Evolutionary conservation across 495 filamentous ascomycete species (phyloP).

Genomic region (Lepidopterella palustris): DNA sequence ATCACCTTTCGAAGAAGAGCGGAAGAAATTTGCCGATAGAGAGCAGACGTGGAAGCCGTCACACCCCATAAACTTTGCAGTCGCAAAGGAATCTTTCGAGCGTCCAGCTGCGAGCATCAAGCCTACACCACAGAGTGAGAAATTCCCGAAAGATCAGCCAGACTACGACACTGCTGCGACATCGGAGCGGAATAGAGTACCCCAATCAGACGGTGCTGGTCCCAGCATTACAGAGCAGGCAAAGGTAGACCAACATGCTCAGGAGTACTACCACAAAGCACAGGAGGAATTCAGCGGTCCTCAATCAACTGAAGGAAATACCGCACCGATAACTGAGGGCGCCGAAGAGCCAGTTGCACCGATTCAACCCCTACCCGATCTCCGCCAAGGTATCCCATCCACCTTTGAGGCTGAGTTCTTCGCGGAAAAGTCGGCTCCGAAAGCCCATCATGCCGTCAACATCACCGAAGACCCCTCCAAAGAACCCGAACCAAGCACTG

Average conservation of each 20-base stretch:
- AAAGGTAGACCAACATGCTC: background rate
- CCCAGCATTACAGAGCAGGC: constrained; percentile 2
- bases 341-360: constrained; percentile 37
- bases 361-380: constrained; percentile 65
- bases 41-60: constrained; percentile 21
- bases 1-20: constrained; percentile 35
- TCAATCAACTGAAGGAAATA: constrained; percentile 10
- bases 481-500: constrained; percentile 6
- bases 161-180: constrained; percentile 15
- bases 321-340: constrained; percentile 10
- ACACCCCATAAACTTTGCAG: constrained; percentile 14
- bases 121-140: constrained; percentile 9
- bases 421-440: background rate
- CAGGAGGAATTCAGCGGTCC: constrained; percentile 18
- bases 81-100: background rate
- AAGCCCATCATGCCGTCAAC: constrained; percentile 21
- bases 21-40: background rate
- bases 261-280: constrained; percentile 5
- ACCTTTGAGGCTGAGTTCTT: constrained; percentile 68
- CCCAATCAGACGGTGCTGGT: background rate
- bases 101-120: background rate
- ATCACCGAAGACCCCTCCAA: constrained; percentile 24
- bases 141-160: constrained; percentile 12
- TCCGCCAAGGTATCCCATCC: constrained; percentile 86
- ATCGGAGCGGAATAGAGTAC: constrained; percentile 15